Evolutionary conservation across 129 eudicot species (phyloP), one percentile per base, ranked within the genome.

Genomic region (Flaveria robusta): DNA sequence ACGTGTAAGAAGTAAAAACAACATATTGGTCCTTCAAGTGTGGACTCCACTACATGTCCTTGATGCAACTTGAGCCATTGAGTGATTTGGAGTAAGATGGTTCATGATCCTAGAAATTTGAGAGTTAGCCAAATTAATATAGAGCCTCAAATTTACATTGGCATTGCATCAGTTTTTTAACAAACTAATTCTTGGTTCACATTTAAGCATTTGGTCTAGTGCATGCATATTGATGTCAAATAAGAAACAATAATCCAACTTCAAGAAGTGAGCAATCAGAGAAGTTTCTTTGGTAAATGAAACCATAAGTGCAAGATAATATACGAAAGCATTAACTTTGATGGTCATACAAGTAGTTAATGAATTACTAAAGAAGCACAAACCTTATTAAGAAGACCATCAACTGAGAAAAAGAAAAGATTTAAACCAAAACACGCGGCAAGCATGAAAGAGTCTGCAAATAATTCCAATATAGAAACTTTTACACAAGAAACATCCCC

Each of bases 21-120:
- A 87, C 70, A 81, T 85, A 90, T 16, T 18, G 60, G 72, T 87
- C 66, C 45, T 80, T 80, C 72, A 41, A 66, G 9, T 55, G 82
- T 54, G 85, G 85, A 72, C 83, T 86, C 98, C 98, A 93, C 37
- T 74, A 83, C 79, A 93, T 72, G 69, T 93, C 98, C 82, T 85
- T 90, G 62, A 93, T 84, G 85, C 71, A 46, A 74, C 81, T 82
- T 34, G 92, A 86, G 58, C 79, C 87, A 66, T 80, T 78, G 26
- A 84, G 77, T n/a, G 87, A 67, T 60, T 78, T 81, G 23, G 91
- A 88, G 82, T 79, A 88, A 22, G 83, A 79, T 1, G 98, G 90
- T 76, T 80, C 80, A 72, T 77, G 81, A 34, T 90, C 97, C 98
- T 93, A 79, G 12, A 56, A 70, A 29, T 50, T n/a, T 74, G 0